Conservation (phyloP, 768 basidiomycete genomes). For the Pleurotus sapidus region DNA sequence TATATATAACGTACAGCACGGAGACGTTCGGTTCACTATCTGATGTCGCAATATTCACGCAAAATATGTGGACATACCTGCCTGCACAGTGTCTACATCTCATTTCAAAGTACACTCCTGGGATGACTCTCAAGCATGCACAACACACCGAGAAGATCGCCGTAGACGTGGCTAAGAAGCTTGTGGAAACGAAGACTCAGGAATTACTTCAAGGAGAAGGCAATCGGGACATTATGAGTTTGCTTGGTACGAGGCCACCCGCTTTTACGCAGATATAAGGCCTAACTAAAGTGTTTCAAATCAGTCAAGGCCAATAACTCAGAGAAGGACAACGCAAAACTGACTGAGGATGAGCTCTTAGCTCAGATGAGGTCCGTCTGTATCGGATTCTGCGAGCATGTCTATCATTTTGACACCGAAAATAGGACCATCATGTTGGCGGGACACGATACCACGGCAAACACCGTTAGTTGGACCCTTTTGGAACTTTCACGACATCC, state of each 20-base stretch:
- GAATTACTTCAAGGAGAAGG: conserved; percentile 31
- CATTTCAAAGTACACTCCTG: conserved; percentile 27
- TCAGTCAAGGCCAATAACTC: conserved; percentile 54
- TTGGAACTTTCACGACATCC: conserved; percentile 15
- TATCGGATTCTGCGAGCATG: background rate
- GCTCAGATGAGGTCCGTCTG: conserved; percentile 49
- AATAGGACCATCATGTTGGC: conserved; percentile 11
- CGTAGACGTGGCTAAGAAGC: conserved; percentile 27
- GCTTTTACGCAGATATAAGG: background rate
- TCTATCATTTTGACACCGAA: no score
- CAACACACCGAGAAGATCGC: conserved; percentile 28
- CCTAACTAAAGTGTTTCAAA: background rate
- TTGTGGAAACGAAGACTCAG: conserved; percentile 32
- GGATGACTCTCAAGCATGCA: conserved; percentile 25
- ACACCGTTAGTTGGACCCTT: conserved; percentile 9
- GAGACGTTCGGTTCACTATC: conserved; percentile 11
- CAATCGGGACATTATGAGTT: conserved; percentile 36
- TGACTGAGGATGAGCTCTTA: conserved; percentile 48
- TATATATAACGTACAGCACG: conserved; percentile 5
- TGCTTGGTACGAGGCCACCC: conserved; percentile 31
- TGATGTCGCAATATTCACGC: conserved; percentile 25
- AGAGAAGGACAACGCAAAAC: conserved; percentile 35
- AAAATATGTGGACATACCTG: conserved; percentile 25
- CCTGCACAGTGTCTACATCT: conserved; percentile 31
- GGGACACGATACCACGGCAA: conserved; percentile 17